Base-by-base conservation (phyloP, 495 filamentous ascomycete genomes). In the Bacidia gigantensis region DNA sequence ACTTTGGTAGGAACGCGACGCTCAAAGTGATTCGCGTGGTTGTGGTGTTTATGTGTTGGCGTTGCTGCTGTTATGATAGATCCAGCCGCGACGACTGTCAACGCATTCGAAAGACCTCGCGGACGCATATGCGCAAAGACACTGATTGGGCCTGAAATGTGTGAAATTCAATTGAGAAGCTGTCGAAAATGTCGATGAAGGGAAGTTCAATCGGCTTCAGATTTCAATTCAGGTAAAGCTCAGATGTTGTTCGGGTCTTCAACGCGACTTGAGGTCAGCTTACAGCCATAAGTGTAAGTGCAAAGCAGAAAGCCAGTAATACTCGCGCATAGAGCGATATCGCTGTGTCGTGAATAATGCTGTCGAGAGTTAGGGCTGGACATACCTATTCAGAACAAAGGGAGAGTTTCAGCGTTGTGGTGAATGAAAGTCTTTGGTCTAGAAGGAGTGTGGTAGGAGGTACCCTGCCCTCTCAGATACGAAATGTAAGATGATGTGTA, bases 11-110 rank as follows among this genome's bases (percentile, higher is more conserved):
- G 54, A 60, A 53, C 70, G 67, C 63, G 68, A 63, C 58, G 64
- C 58, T 20, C 47, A 12, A 38, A 29, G 22, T 51, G 39, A 42
- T 64, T 45, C 26, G 46, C 25, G 24, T 39, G 65, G 55, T 69
- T 64, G 47, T 59, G 68, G 61, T 72, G 72, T 44, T 58, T 62
- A 50, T 69, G 67, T 65, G 65, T 54, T 67, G 66, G 57, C 67
- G 59, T 56, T 17, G 56, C 54, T 69, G 73, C 74, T 46, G 64
- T 61, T 48, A 61, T 70, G 50, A 75, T 57, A 46, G 70, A 61
- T 50, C 71, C 71, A 51, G 71, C 71, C 53, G 72, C 69, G 35
- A 67, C 72, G 47, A 75, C 59, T 52, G 67, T 67, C 23, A 69
- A 52, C n/a, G 46, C 43, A 43, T 52, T 47, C 23, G 41, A 49